Base-by-base conservation (phyloP, 257 asterid genomes). In the Coffea eugenioides region DNA sequence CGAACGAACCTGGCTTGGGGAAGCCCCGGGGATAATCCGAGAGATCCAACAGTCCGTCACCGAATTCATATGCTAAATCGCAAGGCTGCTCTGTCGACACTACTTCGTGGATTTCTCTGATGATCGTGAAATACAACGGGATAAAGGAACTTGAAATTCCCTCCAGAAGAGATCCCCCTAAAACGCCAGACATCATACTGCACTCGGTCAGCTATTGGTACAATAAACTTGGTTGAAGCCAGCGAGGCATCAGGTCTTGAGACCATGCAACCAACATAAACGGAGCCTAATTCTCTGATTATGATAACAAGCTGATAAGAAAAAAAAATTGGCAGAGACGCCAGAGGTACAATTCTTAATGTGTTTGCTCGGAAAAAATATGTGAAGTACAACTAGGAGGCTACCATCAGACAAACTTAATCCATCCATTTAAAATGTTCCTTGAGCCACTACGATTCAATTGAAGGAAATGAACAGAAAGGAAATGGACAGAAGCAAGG, bases 41-140 rank as follows among this genome's bases (percentile, higher is more conserved):
- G 75, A 94, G 89, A 82, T 87, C 83, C 72, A 89, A 78, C 56
- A 87, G 84, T 66, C 98, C 97, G 36, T 89, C 96, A 74, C 96
- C 97, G 76, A 94, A 91, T 86, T 91, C 95, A 77, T 92, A 94
- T 1, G 97, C 93, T 23, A 94, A 90, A 80, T 94, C 98, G 89
- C 98, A 94, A 67, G 98, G 97, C 77, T 92, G 86, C 85, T 94
- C 98, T 45, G 98, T 94, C 64, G 96, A 85, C 91, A 94, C 82
- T 71, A 94, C 95, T 88, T 94, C 97, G 79, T 86, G 83, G 77
- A 79, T 56, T 76, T 88, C 86, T 79, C 67, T 87, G 57, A 88
- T 87, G 57, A 88, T 87, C 41, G 67, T 85, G 75, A 94, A 94
- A 90, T 94, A 94, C 86, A 92, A 79, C 78, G 98, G 97, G 65